Evolutionary conservation across 306 rosid species (phyloP).

Genomic region (Trifolium subterraneum): DNA sequence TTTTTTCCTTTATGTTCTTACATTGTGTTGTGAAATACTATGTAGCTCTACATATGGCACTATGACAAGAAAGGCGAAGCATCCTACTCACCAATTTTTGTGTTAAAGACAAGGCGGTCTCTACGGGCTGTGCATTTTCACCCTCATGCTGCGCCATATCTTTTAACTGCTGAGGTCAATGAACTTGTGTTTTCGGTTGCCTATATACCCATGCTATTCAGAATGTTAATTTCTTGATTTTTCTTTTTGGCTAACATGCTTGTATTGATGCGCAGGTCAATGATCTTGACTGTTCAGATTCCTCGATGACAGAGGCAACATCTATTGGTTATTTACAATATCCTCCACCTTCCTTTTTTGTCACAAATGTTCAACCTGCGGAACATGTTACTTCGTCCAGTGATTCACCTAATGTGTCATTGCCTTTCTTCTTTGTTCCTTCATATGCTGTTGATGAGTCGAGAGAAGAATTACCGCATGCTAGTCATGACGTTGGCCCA

Average conservation of each 20-base stretch:
- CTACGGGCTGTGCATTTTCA: constrained; percentile 98
- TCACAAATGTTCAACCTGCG: constrained; percentile 72
- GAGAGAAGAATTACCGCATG: constrained; percentile 62
- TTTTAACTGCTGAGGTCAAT: constrained; percentile 91
- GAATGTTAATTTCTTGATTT: constrained; percentile 3
- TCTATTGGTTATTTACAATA: constrained; percentile 86
- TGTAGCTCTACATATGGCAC: constrained; percentile 93
- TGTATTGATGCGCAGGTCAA: constrained; percentile 70
- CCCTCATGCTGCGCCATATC: constrained; percentile 90
- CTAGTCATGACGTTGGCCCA: constrained; percentile 60
- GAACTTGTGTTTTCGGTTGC: constrained; percentile 27
- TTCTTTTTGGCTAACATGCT: constrained; percentile 32
- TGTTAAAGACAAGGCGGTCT: constrained; percentile 86
- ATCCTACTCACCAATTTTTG: constrained; percentile 73
- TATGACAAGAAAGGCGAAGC: constrained; percentile 78
- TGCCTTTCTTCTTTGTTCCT: constrained; percentile 72
- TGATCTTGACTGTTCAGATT: constrained; percentile 91
- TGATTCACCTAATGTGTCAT: constrained; percentile 71
- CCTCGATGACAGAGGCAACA: constrained; percentile 87
- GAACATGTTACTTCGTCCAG: constrained; percentile 63
- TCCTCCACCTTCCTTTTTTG: constrained; percentile 93
- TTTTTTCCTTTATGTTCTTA: constrained; percentile 6
- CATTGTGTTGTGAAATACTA: constrained; percentile 36
- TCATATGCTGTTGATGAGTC: constrained; percentile 69
- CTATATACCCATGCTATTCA: constrained; percentile 12